Evolutionary conservation across 805 yeast species (phyloP).

Genomic region (Suhomyces prunicola): DNA sequence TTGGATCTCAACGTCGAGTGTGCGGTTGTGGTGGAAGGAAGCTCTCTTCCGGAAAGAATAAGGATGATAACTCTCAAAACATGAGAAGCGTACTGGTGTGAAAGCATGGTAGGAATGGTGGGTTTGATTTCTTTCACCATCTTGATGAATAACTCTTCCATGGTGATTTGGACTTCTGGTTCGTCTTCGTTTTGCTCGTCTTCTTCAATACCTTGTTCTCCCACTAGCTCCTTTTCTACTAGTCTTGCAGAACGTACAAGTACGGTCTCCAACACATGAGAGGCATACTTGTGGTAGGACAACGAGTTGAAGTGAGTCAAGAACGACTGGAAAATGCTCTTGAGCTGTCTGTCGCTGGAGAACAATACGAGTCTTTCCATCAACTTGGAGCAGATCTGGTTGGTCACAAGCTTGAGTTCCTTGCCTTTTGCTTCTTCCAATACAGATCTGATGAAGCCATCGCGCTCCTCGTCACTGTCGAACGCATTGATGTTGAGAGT

Average conservation of each 20-base stretch:
- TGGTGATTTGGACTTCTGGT: slow-evolving; percentile 44
- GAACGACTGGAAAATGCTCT: slow-evolving; percentile 62
- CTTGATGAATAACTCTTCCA: slow-evolving; percentile 63
- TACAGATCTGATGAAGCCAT: slow-evolving; percentile 70
- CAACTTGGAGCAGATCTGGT: slow-evolving; percentile 91
- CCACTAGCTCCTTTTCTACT: slow-evolving; percentile 66
- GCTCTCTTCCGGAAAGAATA: slow-evolving; percentile 69
- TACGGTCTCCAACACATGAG: slow-evolving; percentile 89
- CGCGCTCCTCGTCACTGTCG: slow-evolving; percentile 66
- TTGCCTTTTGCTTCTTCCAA: slow-evolving; percentile 85
- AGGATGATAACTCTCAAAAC: slow-evolving; percentile 70
- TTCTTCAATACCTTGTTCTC: slow-evolving; percentile 19
- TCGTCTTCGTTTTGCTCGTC: slow-evolving; percentile 32
- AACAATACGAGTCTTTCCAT: slow-evolving; percentile 79
- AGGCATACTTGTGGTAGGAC: slow-evolving; percentile 84
- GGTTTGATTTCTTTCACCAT: slow-evolving; percentile 69
- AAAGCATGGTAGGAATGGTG: slow-evolving; percentile 53
- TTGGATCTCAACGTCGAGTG: slow-evolving; percentile 78
- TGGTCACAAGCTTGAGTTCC: slow-evolving; percentile 87
- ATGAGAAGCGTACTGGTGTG: slow-evolving; percentile 86
- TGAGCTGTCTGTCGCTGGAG: slow-evolving; percentile 63
- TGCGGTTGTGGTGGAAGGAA: slow-evolving; percentile 68
- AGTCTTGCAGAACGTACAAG: slow-evolving; percentile 71
- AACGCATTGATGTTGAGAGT: slow-evolving; percentile 80
- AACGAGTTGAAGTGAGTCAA: slow-evolving; percentile 72